These are phyloP conservation scores for Trichoderma sp. DNA, from an alignment of 2,329 filamentous ascomycete genomes.

Conservation along the genomic window DNA sequence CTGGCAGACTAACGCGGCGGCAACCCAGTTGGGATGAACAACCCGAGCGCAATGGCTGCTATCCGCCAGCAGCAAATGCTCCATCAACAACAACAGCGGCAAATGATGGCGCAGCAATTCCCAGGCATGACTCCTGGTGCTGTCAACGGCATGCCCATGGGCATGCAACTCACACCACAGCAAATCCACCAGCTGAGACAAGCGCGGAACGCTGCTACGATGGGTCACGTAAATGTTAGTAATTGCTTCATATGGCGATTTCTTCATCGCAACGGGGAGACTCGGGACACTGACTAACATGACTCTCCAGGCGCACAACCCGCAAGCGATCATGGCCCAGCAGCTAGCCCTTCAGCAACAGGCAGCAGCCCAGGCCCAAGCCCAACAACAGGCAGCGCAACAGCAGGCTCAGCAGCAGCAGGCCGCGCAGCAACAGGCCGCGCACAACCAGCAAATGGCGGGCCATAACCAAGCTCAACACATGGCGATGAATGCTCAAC, in stretches of 20 bases:
- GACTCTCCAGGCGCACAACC: constrained; percentile 37
- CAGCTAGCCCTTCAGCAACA: constrained; percentile 52
- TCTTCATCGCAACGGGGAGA: neutral
- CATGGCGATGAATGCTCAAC: constrained; percentile 54
- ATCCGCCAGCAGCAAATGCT: constrained; percentile 61
- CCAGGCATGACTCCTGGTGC: constrained; percentile 54
- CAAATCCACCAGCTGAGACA: constrained; percentile 57
- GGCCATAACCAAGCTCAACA: constrained; percentile 52
- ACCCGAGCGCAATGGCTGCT: constrained; percentile 45
- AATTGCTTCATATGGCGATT: neutral
- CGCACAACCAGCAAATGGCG: constrained; percentile 46
- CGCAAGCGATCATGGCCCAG: constrained; percentile 50
- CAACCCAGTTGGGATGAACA: constrained; percentile 39
- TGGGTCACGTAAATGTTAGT: constrained; percentile 47
- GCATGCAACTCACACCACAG: constrained; percentile 54
- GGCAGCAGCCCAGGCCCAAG: constrained; percentile 43
- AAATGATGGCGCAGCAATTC: constrained; percentile 60
- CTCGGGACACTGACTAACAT: neutral
- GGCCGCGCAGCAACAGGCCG: constrained; percentile 41
- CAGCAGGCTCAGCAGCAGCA: constrained; percentile 34
- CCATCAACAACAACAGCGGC: constrained; percentile 56
- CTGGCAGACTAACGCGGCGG: constrained; percentile 28
- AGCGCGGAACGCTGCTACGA: constrained; percentile 39
- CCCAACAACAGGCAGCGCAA: constrained; percentile 41
- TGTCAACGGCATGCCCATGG: constrained; percentile 54